phyloP scores from a whole-genome alignment of 306 rosid genomes.

The Cyclanthera cordifolia region DNA sequence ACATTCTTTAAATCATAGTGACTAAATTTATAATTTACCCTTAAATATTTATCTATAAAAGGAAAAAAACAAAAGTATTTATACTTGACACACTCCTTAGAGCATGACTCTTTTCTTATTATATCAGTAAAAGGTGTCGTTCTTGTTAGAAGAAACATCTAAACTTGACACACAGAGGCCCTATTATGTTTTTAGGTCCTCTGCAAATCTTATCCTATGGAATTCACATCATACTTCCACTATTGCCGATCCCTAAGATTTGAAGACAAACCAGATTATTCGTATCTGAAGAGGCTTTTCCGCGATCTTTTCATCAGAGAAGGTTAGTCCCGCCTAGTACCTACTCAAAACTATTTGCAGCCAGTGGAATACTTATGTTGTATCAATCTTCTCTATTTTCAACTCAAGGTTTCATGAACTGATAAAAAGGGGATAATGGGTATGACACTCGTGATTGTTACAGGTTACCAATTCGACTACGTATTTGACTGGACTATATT shows the following conservation, averaged over 20 bases:
- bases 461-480: constrained; percentile 97
- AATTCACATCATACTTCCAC: constrained; percentile 87
- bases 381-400: not conserved
- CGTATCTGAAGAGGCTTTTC: constrained; percentile 87
- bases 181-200: constrained; percentile 35
- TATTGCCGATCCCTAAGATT: constrained; percentile 85
- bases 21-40: too few species aligned
- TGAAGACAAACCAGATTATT: constrained; percentile 96
- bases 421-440: not conserved
- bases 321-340: constrained; percentile 33
- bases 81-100: too few species aligned
- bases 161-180: not conserved
- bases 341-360: not conserved
- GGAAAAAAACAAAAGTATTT: too few species aligned
- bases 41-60: too few species aligned
- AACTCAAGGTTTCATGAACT: not conserved
- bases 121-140: too few species aligned
- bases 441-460: constrained; percentile 14
- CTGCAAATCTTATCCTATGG: constrained; percentile 75
- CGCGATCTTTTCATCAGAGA: constrained; percentile 91
- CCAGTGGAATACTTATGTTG: not conserved
- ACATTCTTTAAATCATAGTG: too few species aligned
- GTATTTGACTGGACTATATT: constrained; percentile 93
- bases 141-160: not conserved
- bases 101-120: too few species aligned